phyloP scores from a whole-genome alignment of 1,284 basidiomycete species.

The Trichosporon asahii region DNA sequence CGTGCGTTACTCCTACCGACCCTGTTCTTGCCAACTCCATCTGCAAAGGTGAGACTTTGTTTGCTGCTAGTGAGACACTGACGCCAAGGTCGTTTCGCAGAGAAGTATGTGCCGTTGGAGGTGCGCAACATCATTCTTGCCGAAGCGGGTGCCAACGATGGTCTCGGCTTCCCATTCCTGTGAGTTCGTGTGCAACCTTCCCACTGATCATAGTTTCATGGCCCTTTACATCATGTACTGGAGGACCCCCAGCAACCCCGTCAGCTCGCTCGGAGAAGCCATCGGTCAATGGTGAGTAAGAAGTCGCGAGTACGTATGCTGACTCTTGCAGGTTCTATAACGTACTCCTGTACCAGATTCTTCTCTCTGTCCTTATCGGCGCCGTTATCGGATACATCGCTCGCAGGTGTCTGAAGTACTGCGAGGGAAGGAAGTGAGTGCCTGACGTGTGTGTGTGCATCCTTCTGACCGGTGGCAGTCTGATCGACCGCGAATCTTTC shows the following conservation, averaged over 20 bases:
- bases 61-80: not conserved
- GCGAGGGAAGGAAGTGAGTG: constrained; percentile 34
- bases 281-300: constrained; percentile 59
- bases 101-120: constrained; percentile 45
- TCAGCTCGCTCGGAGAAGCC: constrained; percentile 57
- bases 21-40: constrained; percentile 75
- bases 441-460: constrained; percentile 50
- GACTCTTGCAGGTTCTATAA: constrained; percentile 43
- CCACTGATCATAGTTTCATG: constrained; percentile 58
- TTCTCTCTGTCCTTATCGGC: constrained; percentile 74
- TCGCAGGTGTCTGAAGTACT: constrained; percentile 39
- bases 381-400: constrained; percentile 65
- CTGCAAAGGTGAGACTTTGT: constrained; percentile 41
- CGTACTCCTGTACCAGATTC: constrained; percentile 54
- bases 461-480: constrained; percentile 18
- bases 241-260: constrained; percentile 47
- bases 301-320: not conserved
- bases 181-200: not conserved
- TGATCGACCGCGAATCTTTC: constrained; percentile 52
- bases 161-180: constrained; percentile 91
- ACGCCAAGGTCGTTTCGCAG: constrained; percentile 43
- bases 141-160: constrained; percentile 59
- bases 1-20: constrained; percentile 94
- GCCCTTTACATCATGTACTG: constrained; percentile 79
- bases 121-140: constrained; percentile 51